Base-by-base conservation (phyloP, 2,329 filamentous ascomycete species). In the Cadophora sp. region DNA sequence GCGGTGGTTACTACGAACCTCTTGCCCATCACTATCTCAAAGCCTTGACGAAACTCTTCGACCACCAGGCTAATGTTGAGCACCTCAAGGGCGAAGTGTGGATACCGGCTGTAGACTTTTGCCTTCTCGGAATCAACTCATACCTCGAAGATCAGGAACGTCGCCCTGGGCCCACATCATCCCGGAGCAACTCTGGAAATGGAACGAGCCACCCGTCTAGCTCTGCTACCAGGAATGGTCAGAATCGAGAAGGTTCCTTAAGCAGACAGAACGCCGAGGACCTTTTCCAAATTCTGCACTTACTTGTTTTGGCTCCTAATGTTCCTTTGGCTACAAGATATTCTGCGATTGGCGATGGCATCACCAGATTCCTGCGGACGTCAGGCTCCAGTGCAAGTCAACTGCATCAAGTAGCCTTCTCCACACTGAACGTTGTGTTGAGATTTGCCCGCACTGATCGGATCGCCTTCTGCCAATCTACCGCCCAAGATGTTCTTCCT, bases 21-120 rank as follows among this genome's bases (percentile, higher is more conserved):
- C 83, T 99, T 5, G 81, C 89, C 27, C 85, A 89, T 60, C 89
- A 96, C 76, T 97, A 97, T 77, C 85, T 92, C 72, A 97, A 92
- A 81, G 87, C 89, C 24, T 81, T 99, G 72, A 83, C 86, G 4
- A 84, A 86, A 31, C 80, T 97, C 3, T 84, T 98, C 22, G 87
- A 89, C 51, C 87, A 92, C 74, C 87, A 89, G 56, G 86, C 92
- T 22, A 93, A 97, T 78, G 89, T 92, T 31, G 97, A 98, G 79
- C 90, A 94, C 74, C 83, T 98, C 14, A 86, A 88, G 12, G 82
- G 82, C 24, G 83, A 87, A 16, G 85, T 70, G 34, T 79, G 77
- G 75, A 16, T 71, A 34, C 69, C 74, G 14, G 63, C 73, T 16
- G 73, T 77, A 22, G 74, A 78, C n/a, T 77, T 98, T 75, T 92